Evolutionary conservation across 2,329 filamentous ascomycete genomes (phyloP).

Genomic region (Diaporthe aspalathi): DNA sequence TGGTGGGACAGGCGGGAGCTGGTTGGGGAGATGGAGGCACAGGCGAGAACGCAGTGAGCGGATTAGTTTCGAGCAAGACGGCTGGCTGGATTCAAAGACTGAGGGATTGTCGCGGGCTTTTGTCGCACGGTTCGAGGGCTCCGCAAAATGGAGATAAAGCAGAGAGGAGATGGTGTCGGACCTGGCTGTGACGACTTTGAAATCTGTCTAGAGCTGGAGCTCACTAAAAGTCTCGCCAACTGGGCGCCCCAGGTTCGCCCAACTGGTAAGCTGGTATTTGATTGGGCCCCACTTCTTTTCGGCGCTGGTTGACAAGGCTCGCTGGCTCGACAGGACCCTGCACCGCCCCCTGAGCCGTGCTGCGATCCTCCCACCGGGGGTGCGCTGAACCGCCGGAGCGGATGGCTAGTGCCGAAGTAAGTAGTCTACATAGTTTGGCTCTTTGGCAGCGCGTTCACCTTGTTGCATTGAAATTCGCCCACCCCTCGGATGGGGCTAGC

Average conservation of each 20-base stretch:
- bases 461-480: background rate
- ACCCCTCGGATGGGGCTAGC: slow-evolving; percentile 17
- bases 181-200: slow-evolving; percentile 34
- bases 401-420: background rate
- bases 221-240: slow-evolving; percentile 20
- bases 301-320: slow-evolving; percentile 9
- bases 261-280: slow-evolving; percentile 13
- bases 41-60: background rate
- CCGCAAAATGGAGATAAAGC: slow-evolving; percentile 20
- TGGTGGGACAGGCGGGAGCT: background rate
- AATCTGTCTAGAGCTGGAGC: slow-evolving; percentile 35
- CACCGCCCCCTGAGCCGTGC: slow-evolving; percentile 27
- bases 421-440: background rate
- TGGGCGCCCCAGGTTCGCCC: slow-evolving; percentile 13
- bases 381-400: background rate
- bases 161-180: slow-evolving; percentile 3
- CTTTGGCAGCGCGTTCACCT: background rate
- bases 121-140: slow-evolving; percentile 37
- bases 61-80: slow-evolving; percentile 1
- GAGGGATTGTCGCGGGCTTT: background rate
- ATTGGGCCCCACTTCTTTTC: slow-evolving; percentile 27
- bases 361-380: background rate
- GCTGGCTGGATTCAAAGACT: slow-evolving; percentile 1
- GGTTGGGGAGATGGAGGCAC: slow-evolving; percentile 1
- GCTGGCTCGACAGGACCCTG: slow-evolving; percentile 14